Evolutionary conservation across 176 grass and related monocot genomes (phyloP).

Genomic region (Bonia amplexicaulis): DNA sequence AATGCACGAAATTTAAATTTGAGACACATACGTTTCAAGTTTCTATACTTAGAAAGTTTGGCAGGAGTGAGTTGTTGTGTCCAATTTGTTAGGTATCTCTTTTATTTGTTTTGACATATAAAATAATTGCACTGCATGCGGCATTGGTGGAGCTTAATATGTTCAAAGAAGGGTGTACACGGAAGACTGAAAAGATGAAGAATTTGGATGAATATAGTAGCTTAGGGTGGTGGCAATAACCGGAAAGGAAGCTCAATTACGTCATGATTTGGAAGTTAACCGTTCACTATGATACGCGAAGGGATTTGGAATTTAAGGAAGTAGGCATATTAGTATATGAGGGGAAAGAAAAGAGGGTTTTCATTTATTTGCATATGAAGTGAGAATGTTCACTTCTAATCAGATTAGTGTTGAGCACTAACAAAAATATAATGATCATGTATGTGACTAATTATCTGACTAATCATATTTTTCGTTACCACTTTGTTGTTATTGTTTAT

Average conservation of each 20-base stretch:
- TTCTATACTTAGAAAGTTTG: background rate
- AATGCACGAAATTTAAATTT: background rate
- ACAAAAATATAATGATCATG: background rate
- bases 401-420: slow-evolving; percentile 5
- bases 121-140: background rate
- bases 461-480: background rate
- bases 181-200: background rate
- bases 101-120: background rate
- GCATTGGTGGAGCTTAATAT: background rate
- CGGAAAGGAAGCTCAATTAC: background rate
- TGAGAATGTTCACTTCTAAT: background rate
- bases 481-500: background rate
- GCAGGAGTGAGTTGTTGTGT: background rate
- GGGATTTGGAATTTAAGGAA: background rate
- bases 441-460: background rate
- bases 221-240: background rate
- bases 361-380: background rate
- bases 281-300: background rate
- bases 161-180: background rate
- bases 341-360: background rate
- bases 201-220: background rate
- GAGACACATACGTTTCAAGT: background rate
- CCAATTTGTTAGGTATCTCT: background rate
- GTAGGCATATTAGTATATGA: background rate
- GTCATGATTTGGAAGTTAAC: background rate